These are phyloP conservation scores for Ascochyta pisi DNA, from an alignment of 2,329 filamentous ascomycete genomes.

Conservation along the genomic window DNA sequence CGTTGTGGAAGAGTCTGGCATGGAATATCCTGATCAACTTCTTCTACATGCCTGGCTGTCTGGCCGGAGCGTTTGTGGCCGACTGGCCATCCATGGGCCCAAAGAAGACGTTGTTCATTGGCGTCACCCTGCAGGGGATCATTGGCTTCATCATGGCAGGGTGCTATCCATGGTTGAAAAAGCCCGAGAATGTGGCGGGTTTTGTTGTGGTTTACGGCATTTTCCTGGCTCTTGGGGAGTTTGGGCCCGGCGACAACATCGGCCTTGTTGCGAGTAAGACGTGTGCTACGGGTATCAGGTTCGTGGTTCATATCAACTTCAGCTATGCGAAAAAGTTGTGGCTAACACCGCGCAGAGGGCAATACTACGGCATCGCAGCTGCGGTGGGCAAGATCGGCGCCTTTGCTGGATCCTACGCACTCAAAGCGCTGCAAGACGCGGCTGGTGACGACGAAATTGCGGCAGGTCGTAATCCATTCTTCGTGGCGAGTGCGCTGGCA, in stretches of 20 bases:
- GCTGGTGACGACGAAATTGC: conserved; percentile 48
- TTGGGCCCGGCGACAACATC: conserved; percentile 91
- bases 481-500: conserved; percentile 78
- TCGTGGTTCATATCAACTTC: conserved; percentile 12
- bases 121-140: conserved; percentile 74
- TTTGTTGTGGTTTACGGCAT: conserved; percentile 83
- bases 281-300: conserved; percentile 79
- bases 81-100: conserved; percentile 75
- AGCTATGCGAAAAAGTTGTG: not conserved
- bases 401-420: conserved; percentile 85
- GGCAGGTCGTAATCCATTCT: conserved; percentile 86
- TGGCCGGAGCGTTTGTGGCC: conserved; percentile 76
- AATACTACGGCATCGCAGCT: conserved; percentile 74
- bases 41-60: conserved; percentile 85
- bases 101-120: conserved; percentile 73
- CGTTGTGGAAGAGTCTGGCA: conserved; percentile 79
- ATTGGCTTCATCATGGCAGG: conserved; percentile 91
- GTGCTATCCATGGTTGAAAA: conserved; percentile 73
- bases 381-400: conserved; percentile 79
- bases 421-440: conserved; percentile 65
- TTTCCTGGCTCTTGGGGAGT: conserved; percentile 78
- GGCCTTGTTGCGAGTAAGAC: conserved; percentile 87
- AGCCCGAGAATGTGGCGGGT: conserved; percentile 70
- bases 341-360: conserved; percentile 60
- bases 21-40: conserved; percentile 90